These are phyloP conservation scores for Wallacemonas sp. DNA, from an alignment of 208 protist genomes.

Conservation along the genomic window DNA sequence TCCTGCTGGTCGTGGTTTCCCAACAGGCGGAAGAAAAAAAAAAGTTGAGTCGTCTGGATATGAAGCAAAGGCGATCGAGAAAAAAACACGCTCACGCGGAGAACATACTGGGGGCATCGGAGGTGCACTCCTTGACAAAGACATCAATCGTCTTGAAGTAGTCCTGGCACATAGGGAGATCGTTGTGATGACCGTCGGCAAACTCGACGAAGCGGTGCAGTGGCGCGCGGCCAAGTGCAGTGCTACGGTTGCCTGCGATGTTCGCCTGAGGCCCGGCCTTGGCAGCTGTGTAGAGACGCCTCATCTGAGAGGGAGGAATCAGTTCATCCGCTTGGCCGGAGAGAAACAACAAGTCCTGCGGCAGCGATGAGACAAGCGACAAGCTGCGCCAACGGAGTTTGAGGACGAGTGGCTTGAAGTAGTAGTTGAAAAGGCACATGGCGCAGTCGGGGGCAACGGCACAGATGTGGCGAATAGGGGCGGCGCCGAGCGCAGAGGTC, in stretches of 20 bases:
- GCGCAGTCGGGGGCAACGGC: neutral
- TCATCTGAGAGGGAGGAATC: slow-evolving; percentile 85
- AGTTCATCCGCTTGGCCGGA: slow-evolving; percentile 80
- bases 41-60: no score
- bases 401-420: slow-evolving; percentile 77
- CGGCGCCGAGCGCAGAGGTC: slow-evolving; percentile 34
- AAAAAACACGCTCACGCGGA: slow-evolving; percentile 13
- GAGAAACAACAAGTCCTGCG: slow-evolving; percentile 78
- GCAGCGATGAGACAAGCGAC: slow-evolving; percentile 26
- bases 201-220: slow-evolving; percentile 65
- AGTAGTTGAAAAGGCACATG: slow-evolving; percentile 56
- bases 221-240: neutral
- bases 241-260: neutral
- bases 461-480: slow-evolving; percentile 14
- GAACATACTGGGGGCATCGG: neutral
- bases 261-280: slow-evolving; percentile 15
- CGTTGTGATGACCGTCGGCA: slow-evolving; percentile 73
- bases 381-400: slow-evolving; percentile 71
- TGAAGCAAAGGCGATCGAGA: no score
- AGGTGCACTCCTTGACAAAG: slow-evolving; percentile 49
- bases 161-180: slow-evolving; percentile 37
- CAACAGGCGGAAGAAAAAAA: slow-evolving; percentile 1
- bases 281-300: slow-evolving; percentile 48
- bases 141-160: slow-evolving; percentile 56
- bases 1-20: no score